Evolutionary conservation across 352 stramenopile genomes (phyloP), one percentile per base, ranked within the genome.

Genomic region (Phytophthora vignae): DNA sequence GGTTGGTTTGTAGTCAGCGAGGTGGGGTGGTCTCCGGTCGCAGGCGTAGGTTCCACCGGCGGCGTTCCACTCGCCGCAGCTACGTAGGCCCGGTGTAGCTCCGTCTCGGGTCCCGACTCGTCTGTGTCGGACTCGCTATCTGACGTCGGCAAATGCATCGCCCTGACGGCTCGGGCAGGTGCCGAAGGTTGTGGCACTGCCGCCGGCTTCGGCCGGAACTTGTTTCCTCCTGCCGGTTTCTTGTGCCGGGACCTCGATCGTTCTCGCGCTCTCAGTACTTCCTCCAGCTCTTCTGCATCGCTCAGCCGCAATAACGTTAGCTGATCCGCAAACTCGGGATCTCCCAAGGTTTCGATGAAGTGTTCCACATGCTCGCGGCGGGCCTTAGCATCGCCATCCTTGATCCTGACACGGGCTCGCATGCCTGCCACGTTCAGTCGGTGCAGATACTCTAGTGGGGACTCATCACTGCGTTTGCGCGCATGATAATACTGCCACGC

Each of bases 401-500:
- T 58, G 44, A 71, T 57, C 29, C 21, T 12, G 2, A 65, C 14
- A 15, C 46, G 55, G 2, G 64, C 48, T 8, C 64, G 48, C 12
- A 71, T 40, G 9, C 29, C 64, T 0, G 64, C 55, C 0, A 61
- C 55, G 5, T 67, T 67, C 2, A 67, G 36, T 0, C 38, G 60
- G 25, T 67, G 36, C 1, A 67, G 10, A 29, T 55, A 67, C 25
- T 67, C 49, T 4, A 67, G 14, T 22, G 60, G 60, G 8, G 60
- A 55, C 11, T 67, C 60, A 8, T 61, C 52, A 0, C 38, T 55
- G 11, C 31, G 19, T 25, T 60, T 60, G 7, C 36, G 17, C 4
- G 61, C 61, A 10, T 69, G 53, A 9, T 69, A 69, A 29, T 69
- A 69, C 6, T 69, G 22, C 4, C 36, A 8, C 5, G 61, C 52